phyloP scores from a whole-genome alignment of 2,329 filamentous ascomycete species.

The Fusarium drepaniforme region DNA sequence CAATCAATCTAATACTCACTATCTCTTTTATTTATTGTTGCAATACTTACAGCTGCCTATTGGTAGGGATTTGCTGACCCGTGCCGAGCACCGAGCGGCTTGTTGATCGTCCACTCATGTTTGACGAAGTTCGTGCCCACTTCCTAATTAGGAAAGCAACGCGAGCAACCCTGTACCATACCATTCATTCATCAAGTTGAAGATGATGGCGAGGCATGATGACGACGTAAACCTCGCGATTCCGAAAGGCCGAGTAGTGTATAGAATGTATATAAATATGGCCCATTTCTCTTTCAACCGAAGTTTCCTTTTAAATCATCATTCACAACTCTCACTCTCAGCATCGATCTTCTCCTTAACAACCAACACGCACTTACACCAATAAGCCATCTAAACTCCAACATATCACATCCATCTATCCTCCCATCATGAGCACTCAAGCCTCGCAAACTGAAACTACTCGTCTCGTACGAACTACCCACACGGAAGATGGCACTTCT shows the following conservation, averaged over 20 bases:
- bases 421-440: conserved; percentile 10
- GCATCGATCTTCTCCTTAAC: not conserved
- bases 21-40: not conserved
- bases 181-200: not conserved
- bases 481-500: conserved; percentile 12
- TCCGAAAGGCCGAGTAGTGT: not conserved
- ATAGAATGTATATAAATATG: conserved; percentile 10
- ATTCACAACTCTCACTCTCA: not conserved
- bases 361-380: not conserved
- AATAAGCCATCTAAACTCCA: not conserved
- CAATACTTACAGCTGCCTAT: not conserved
- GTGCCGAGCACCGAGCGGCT: not conserved
- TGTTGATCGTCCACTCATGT: not conserved
- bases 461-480: conserved; percentile 16
- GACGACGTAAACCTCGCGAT: not conserved
- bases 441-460: not conserved
- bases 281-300: not conserved
- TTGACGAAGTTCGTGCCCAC: conserved; percentile 11
- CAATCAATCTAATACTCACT: not conserved
- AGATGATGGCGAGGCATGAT: not conserved
- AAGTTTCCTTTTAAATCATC: not conserved
- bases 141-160: conserved; percentile 32
- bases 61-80: not conserved
- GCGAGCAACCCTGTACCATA: conserved; percentile 24
- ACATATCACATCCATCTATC: not conserved